Percentiles rank a stretch among this genome's conserved stretches.
Conservation (phyloP, 2,329 filamentous ascomycete species). For the Xylariaceae sp. region DNA sequence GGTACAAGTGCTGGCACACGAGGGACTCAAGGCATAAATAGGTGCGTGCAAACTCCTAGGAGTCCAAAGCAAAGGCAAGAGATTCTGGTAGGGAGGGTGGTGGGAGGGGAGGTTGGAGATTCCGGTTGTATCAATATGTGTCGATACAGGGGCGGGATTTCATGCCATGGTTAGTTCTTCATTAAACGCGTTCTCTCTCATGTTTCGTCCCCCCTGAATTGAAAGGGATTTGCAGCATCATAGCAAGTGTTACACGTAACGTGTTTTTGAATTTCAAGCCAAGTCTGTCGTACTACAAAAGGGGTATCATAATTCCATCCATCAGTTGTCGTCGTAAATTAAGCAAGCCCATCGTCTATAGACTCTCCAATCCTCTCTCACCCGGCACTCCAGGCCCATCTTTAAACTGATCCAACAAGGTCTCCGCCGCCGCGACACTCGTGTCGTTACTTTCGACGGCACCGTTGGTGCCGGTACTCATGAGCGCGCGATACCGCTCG, state of each 20-base stretch:
- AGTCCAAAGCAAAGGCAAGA: background rate
- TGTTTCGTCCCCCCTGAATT: background rate
- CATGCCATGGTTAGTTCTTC: conserved; percentile 5
- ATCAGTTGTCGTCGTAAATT: conserved; percentile 26
- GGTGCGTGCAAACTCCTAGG: background rate
- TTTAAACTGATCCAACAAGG: conserved; percentile 26
- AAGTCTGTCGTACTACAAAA: background rate
- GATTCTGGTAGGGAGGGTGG: background rate
- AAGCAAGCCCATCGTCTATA: conserved; percentile 38
- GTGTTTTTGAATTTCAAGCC: background rate
- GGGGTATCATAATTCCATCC: conserved; percentile 29
- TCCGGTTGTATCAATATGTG: conserved; percentile 20
- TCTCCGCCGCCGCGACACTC: conserved; percentile 24
- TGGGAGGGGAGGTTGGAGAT: conserved; percentile 4
- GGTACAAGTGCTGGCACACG: background rate
- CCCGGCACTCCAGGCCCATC: conserved; percentile 21
- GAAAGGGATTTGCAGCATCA: conserved; percentile 19
- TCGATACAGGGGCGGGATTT: conserved; percentile 11
- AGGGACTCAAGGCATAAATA: background rate
- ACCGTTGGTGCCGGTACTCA: conserved; percentile 9
- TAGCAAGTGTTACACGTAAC: conserved; percentile 14
- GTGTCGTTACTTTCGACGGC: conserved; percentile 2
- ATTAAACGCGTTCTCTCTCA: conserved; percentile 1
- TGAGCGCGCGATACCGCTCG: conserved; percentile 53
- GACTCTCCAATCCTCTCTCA: conserved; percentile 43